These are phyloP conservation scores for Lepidium africanum DNA, from an alignment of 345 rosid genomes.

Conservation along the genomic window DNA sequence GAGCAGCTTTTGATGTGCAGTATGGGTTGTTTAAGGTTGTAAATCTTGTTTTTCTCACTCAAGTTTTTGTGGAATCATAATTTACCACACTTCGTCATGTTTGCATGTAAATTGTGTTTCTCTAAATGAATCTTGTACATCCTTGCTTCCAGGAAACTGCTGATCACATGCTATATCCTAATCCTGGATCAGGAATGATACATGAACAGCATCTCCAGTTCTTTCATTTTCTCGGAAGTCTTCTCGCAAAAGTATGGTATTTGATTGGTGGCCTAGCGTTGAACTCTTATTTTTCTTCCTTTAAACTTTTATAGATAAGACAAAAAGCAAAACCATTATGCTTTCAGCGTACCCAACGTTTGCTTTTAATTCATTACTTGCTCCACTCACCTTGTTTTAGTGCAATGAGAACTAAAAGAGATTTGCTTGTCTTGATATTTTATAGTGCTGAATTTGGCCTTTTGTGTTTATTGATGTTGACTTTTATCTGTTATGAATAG, in stretches of 20 bases:
- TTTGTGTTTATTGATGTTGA: background rate
- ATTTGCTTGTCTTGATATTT: background rate
- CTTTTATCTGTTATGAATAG: conserved; percentile 10
- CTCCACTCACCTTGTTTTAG: background rate
- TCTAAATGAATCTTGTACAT: conserved; percentile 12
- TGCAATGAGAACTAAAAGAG: background rate
- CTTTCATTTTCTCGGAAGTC: conserved; percentile 91
- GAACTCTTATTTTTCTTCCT: conserved; percentile 2
- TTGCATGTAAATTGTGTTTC: background rate
- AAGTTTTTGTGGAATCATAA: background rate
- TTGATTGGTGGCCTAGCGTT: background rate
- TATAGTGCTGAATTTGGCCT: background rate
- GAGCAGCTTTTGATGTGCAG: conserved; percentile 96
- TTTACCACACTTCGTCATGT: conserved; percentile 6
- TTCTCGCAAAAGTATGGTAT: conserved; percentile 70
- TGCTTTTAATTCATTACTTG: background rate
- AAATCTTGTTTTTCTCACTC: background rate
- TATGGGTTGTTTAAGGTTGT: conserved; percentile 97
- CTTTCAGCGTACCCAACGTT: background rate
- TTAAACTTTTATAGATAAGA: background rate
- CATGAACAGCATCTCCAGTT: conserved; percentile 97
- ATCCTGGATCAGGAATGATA: conserved; percentile 96
- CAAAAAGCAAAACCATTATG: background rate
- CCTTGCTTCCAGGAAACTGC: conserved; percentile 65
- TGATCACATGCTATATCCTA: conserved; percentile 95